Evolutionary conservation across 1,284 basidiomycete species (phyloP), one percentile per base, ranked within the genome.

Genomic region (Nidula niveotomentosa): DNA sequence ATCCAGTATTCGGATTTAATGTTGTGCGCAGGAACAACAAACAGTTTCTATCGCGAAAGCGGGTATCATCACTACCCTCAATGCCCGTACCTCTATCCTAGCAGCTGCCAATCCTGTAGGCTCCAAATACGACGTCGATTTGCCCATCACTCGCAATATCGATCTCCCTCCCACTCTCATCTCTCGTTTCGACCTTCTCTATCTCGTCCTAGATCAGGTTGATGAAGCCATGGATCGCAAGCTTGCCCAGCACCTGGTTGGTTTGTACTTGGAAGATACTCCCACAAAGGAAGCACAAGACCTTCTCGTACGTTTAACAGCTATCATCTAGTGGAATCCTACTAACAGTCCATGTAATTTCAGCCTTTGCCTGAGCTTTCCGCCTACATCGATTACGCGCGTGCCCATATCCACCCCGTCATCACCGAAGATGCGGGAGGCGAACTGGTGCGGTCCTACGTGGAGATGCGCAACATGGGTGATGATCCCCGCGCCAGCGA

Each of bases 21-120:
- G 5, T 23, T 23, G 7, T 17, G 33, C 15, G 33, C n/a, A 94
- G 93, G 96, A 99, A 84, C 96, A 99, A 88, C 96, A 99, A 90
- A 99, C 96, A 0, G 95, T 99, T 2, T 98, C 96, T 1, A 96
- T 99, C 57, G 97, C 97, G n/a, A 99, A 99, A 74, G 96, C 96
- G 0, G 97, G 97, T 8, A 99, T 99, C 66, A 99, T 98, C 69
- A 99, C 96, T 0, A 98, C 97, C 0, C 80, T 99, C 59, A 99
- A 99, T 64, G 96, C 97, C 0, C 84, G 97, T 36, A 98, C 96
- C 0, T 99, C 97, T 0, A 95, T 99, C 61, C 79, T 99, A 2
- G 96, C 96, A 1, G 96, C 96, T 7, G 96, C 96, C 41, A 99
- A 99, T 71, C 96, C 96, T 1, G 91, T 98, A 36, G 94, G 94